Evolutionary conservation across 2,329 filamentous ascomycete species (phyloP).

Genomic region (Monascus ruber): DNA sequence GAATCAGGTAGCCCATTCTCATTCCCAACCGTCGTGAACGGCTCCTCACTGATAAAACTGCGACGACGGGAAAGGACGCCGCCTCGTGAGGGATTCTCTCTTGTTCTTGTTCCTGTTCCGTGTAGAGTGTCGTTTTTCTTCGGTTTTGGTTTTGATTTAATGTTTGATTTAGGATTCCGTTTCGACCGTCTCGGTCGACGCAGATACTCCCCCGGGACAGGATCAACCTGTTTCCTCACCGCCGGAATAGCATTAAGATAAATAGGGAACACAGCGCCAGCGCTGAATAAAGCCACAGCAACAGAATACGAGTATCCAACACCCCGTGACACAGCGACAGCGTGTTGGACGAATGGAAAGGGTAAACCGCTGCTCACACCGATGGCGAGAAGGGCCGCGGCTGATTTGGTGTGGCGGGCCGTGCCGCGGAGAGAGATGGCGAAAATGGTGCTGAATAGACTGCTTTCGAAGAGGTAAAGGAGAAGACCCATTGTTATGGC

Average conservation of each 20-base stretch:
- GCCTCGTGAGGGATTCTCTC: slow-evolving; percentile 2
- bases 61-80: slow-evolving; percentile 7
- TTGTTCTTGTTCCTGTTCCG: background rate
- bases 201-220: slow-evolving; percentile 29
- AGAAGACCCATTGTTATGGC: slow-evolving; percentile 40
- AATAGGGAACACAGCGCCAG: slow-evolving; percentile 42
- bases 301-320: slow-evolving; percentile 42
- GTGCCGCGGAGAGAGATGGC: slow-evolving; percentile 48
- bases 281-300: slow-evolving; percentile 40
- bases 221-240: slow-evolving; percentile 42
- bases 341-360: slow-evolving; percentile 45
- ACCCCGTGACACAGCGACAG: slow-evolving; percentile 28
- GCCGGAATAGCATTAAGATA: slow-evolving; percentile 40
- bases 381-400: slow-evolving; percentile 41
- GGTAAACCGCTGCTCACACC: slow-evolving; percentile 44
- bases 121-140: background rate
- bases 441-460: slow-evolving; percentile 49
- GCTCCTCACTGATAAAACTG: slow-evolving; percentile 4
- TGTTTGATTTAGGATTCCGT: background rate
- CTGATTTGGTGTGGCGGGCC: slow-evolving; percentile 47
- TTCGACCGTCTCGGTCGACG: slow-evolving; percentile 16
- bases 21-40: background rate
- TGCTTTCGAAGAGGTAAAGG: slow-evolving; percentile 49
- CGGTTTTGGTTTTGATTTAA: background rate
- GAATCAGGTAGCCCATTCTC: background rate